phyloP scores from a whole-genome alignment of 257 asterid species.

The Parsonsia alboflavescens region DNA sequence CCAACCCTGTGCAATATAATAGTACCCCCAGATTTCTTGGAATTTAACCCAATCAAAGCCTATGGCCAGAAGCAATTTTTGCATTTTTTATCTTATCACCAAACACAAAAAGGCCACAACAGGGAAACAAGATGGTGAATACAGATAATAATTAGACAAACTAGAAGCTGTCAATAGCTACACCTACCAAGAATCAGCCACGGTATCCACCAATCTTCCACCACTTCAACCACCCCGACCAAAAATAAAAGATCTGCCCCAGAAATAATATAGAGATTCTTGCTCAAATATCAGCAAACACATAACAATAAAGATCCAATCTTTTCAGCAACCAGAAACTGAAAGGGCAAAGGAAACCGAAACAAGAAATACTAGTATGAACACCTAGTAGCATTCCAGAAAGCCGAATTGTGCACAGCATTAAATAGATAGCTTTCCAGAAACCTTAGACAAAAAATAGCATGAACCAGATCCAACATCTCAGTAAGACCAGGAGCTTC shows the following conservation, averaged over 20 bases:
- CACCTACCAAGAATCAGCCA: background rate
- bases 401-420: background rate
- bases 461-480: background rate
- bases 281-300: background rate
- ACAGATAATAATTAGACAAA: background rate
- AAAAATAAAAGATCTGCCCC: background rate
- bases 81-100: background rate
- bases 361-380: background rate
- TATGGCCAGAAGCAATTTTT: background rate
- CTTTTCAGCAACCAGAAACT: background rate
- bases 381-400: background rate
- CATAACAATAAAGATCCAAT: background rate
- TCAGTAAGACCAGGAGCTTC: background rate
- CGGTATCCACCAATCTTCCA: background rate
- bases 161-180: background rate
- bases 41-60: background rate
- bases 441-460: background rate
- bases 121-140: background rate
- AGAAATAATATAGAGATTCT: background rate
- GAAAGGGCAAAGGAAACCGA: background rate
- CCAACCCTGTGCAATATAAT: slow-evolving; percentile 1
- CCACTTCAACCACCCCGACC: background rate
- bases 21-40: background rate
- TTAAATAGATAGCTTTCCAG: background rate
- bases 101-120: background rate